Evolutionary conservation across 345 rosid genomes (phyloP), one percentile per base, ranked within the genome.

Genomic region (Eucalyptus sideroxylon): DNA sequence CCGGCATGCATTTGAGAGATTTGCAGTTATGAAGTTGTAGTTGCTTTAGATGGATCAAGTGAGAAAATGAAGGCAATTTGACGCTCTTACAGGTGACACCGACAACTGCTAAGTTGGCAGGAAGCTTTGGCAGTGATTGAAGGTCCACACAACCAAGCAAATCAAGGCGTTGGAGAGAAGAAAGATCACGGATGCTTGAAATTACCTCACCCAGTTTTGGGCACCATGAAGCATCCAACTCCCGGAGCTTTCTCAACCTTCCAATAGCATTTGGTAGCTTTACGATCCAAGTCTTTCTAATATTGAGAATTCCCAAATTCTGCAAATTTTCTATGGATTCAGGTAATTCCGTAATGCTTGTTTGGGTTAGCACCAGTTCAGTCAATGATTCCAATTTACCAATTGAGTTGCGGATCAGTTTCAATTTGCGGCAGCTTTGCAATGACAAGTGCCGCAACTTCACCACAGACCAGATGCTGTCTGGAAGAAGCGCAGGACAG

Each of bases 141-240:
- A 86, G 87, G 7, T 49, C 23, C 34, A 1, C 0, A 1, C 87
- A 86, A 16, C 23, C 23, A 7, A 0, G 21, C 34, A 65, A 65
- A 65, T 65, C 37, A n/a, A 65, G 34, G 19, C 37, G 1, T 65
- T 30, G 72, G 37, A 65, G 87, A 8, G n/a, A 27, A 24, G 87
- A 49, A 7, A 86, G 87, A 8, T 27, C 0, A 85, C 4, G 1
- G 21, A 86, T 30, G 34, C 56, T 26, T 19, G 11, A 6, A 7
- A 15, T 26, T 26, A 23, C 53, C 21, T 2, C 44, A 1, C 7
- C 3, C 6, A 86, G 53, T 8, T 1, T 14, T 45, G 0, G 1
- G 44, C 87, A 86, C 17, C 16, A 1, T 2, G 47, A 45, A 8
- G 47, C 47, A 45, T 45, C 47, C 0, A 45, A 45, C 11, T 45